Conservation (phyloP, 805 yeast species). For the Myxozyma udenii region DNA sequence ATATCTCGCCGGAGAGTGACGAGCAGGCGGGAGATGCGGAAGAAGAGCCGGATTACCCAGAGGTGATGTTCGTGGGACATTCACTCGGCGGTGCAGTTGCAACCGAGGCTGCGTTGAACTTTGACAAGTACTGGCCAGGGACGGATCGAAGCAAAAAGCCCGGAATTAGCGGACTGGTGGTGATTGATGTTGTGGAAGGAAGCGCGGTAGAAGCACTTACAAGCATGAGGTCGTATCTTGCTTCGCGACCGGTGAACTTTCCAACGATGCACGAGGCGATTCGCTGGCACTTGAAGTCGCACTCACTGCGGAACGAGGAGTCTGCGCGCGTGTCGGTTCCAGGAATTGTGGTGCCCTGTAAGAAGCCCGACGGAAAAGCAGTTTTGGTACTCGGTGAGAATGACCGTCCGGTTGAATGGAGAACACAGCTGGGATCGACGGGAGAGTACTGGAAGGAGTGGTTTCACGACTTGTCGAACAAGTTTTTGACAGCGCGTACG, state of each 20-base stretch:
- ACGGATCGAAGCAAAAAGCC: slow-evolving; percentile 4
- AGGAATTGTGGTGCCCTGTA: slow-evolving; percentile 48
- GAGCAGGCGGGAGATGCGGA: slow-evolving; percentile 22
- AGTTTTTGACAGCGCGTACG: slow-evolving; percentile 49
- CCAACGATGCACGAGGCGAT: slow-evolving; percentile 56
- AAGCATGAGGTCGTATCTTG: slow-evolving; percentile 65
- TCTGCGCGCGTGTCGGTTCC: slow-evolving; percentile 83
- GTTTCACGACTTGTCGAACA: slow-evolving; percentile 67
- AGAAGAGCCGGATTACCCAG: slow-evolving; percentile 22
- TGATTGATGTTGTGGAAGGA: slow-evolving; percentile 93
- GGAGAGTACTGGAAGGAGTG: slow-evolving; percentile 71
- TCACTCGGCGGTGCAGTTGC: slow-evolving; percentile 89
- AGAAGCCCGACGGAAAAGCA: too few species aligned
- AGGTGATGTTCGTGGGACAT: slow-evolving; percentile 73
- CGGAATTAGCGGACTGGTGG: slow-evolving; percentile 60
- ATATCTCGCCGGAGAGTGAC: neutral
- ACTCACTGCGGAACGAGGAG: slow-evolving; percentile 51
- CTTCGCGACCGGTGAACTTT: slow-evolving; percentile 63
- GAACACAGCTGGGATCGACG: slow-evolving; percentile 59
- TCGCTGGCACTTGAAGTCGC: slow-evolving; percentile 71
- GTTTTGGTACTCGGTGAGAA: slow-evolving; percentile 30
- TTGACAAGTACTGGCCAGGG: slow-evolving; percentile 17
- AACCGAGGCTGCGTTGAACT: slow-evolving; percentile 47
- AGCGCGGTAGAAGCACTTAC: slow-evolving; percentile 70
- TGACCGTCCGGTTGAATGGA: slow-evolving; percentile 49